These are phyloP conservation scores for Neonectria faginata DNA, from an alignment of 2,329 filamentous ascomycete genomes.

Conservation along the genomic window DNA sequence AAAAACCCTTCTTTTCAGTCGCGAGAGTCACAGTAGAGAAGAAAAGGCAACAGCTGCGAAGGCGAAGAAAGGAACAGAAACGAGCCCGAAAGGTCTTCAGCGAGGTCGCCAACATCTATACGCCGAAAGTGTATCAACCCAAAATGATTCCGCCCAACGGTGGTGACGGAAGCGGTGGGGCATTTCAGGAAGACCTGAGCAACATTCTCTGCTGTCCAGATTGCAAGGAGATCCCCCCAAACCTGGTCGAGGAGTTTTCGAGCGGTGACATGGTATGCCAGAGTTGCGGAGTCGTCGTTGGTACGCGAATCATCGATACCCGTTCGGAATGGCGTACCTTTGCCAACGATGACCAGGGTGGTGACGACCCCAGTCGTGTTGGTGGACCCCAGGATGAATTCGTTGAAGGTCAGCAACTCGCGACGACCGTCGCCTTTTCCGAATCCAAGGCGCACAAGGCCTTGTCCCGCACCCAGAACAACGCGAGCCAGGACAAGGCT, in stretches of 20 bases:
- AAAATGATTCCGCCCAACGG: slow-evolving; percentile 61
- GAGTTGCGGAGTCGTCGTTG: slow-evolving; percentile 90
- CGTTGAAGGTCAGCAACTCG: slow-evolving; percentile 88
- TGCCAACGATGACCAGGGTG: slow-evolving; percentile 96
- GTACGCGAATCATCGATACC: slow-evolving; percentile 92
- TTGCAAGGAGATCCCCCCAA: slow-evolving; percentile 91
- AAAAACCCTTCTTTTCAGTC: slow-evolving; percentile 33
- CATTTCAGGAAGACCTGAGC: slow-evolving; percentile 86
- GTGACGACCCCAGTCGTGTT: slow-evolving; percentile 97
- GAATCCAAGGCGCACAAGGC: slow-evolving; percentile 79
- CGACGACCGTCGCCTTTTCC: slow-evolving; percentile 87
- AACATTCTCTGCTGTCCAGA: slow-evolving; percentile 88
- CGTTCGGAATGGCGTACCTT: slow-evolving; percentile 99
- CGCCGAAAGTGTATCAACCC: slow-evolving; percentile 54
- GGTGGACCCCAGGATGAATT: slow-evolving; percentile 93
- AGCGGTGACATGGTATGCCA: slow-evolving; percentile 93
- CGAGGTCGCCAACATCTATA: slow-evolving; percentile 58
- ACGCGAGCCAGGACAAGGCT: slow-evolving; percentile 84
- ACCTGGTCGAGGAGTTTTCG: slow-evolving; percentile 92
- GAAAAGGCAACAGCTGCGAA: slow-evolving; percentile 50
- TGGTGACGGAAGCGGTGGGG: slow-evolving; percentile 46
- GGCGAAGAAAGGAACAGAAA: slow-evolving; percentile 50
- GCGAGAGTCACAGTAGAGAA: slow-evolving; percentile 45
- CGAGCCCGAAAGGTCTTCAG: slow-evolving; percentile 55
- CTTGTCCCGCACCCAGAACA: slow-evolving; percentile 86